Conservation (phyloP, 176 grass and related monocot genomes). For the Ananas comosus region DNA sequence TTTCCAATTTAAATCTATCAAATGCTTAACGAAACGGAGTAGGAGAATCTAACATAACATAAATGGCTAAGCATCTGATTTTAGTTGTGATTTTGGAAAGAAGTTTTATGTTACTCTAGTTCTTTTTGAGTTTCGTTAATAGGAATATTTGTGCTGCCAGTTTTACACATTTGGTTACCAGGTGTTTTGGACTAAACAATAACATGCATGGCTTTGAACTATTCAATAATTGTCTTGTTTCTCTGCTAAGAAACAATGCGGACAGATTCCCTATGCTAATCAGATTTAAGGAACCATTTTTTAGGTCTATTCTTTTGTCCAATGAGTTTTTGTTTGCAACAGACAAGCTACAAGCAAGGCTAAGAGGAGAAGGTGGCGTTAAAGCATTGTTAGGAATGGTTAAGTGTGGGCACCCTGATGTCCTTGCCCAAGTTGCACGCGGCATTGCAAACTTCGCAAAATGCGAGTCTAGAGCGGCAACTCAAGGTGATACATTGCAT, state of each 20-base stretch:
- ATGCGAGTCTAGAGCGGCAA: conserved; percentile 89
- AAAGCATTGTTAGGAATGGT: conserved; percentile 99
- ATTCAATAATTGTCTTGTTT: neutral
- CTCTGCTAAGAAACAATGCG: neutral
- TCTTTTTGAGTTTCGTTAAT: no score
- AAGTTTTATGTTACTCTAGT: no score
- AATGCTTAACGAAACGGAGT: no score
- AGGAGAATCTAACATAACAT: no score
- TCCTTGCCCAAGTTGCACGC: conserved; percentile 96
- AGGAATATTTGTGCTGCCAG: no score
- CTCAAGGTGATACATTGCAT: conserved; percentile 47
- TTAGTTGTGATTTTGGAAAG: no score
- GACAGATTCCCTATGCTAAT: no score
- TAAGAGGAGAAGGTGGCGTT: conserved; percentile 91
- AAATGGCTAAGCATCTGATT: no score
- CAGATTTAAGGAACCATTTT: neutral
- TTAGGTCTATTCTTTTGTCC: neutral
- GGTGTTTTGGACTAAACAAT: no score
- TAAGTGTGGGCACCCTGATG: conserved; percentile 89
- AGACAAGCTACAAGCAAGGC: conserved; percentile 89
- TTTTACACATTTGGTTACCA: no score
- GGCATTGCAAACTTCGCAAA: conserved; percentile 99
- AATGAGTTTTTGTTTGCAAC: conserved; percentile 14
- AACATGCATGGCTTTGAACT: neutral
- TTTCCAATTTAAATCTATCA: no score